Conservation (phyloP, 2,329 filamentous ascomycete species). For the Juglanconis sp. region DNA sequence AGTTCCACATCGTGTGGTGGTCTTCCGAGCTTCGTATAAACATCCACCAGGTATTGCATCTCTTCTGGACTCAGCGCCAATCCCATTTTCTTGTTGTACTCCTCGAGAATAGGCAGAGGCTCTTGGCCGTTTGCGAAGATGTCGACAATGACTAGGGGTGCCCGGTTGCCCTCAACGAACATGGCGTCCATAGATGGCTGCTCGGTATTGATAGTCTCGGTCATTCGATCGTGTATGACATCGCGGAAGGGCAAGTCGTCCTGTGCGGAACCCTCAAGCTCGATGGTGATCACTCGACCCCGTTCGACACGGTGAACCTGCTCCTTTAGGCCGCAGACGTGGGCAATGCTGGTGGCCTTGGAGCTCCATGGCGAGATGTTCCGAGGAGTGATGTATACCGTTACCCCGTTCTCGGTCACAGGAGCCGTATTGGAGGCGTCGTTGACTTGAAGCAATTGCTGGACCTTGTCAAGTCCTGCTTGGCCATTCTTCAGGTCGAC, state of each 20-base stretch:
- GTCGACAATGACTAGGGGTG: conserved; percentile 70
- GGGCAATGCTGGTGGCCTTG: conserved; percentile 88
- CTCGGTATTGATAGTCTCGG: conserved; percentile 68
- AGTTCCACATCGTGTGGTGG: conserved; percentile 86
- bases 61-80: conserved; percentile 84
- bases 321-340: conserved; percentile 78
- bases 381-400: conserved; percentile 75
- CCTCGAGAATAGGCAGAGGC: conserved; percentile 70
- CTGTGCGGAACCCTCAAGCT: conserved; percentile 51
- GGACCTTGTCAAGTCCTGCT: conserved; percentile 39
- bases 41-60: conserved; percentile 90
- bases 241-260: conserved; percentile 61
- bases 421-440: conserved; percentile 34
- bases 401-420: conserved; percentile 40
- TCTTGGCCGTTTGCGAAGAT: conserved; percentile 63
- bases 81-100: conserved; percentile 80
- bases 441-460: conserved; percentile 43
- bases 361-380: conserved; percentile 97
- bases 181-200: conserved; percentile 70
- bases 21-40: conserved; percentile 65
- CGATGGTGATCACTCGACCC: conserved; percentile 72
- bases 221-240: conserved; percentile 90
- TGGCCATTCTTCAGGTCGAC: conserved; percentile 55
- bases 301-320: conserved; percentile 78
- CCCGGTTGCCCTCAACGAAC: conserved; percentile 67